Percentiles rank a stretch among this genome's conserved stretches.
phyloP scores from a whole-genome alignment of 2,329 filamentous ascomycete genomes.

The Aspergillus calidoustus region DNA sequence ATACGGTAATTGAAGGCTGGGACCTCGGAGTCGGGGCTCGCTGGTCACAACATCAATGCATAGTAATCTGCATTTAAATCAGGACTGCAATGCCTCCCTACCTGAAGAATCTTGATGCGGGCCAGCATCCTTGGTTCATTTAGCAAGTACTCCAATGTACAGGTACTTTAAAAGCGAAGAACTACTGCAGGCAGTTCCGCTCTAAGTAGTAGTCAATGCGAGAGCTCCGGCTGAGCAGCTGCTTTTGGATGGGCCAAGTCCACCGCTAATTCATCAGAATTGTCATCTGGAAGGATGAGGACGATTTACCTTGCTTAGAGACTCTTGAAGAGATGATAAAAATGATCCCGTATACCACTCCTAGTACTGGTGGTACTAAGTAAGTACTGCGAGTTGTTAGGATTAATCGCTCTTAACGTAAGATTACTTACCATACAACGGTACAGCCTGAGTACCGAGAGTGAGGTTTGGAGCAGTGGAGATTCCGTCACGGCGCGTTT shows the following conservation, averaged over 20 bases:
- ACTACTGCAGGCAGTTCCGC: slow-evolving; percentile 27
- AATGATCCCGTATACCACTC: background rate
- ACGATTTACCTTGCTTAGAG: background rate
- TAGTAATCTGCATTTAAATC: slow-evolving; percentile 1
- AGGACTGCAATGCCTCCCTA: background rate
- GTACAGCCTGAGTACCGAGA: slow-evolving; percentile 23
- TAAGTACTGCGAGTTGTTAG: background rate
- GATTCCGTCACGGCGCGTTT: slow-evolving; percentile 33
- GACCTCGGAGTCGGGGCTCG: background rate
- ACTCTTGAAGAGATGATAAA: background rate
- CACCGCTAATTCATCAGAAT: slow-evolving; percentile 15
- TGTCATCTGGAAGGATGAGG: slow-evolving; percentile 18
- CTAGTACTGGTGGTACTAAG: background rate
- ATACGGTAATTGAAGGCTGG: background rate
- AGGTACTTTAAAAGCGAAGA: slow-evolving; percentile 7
- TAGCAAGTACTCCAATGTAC: slow-evolving; percentile 3
- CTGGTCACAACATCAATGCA: background rate
- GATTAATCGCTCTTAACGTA: background rate
- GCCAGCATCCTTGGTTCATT: background rate
- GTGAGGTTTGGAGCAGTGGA: slow-evolving; percentile 24
- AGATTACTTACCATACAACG: slow-evolving; percentile 3
- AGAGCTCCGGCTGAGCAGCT: slow-evolving; percentile 23
- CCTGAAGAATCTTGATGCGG: background rate
- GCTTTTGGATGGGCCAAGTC: slow-evolving; percentile 20
- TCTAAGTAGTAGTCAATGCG: slow-evolving; percentile 23